Percentiles rank a stretch among this genome's conserved stretches.
phyloP scores from a whole-genome alignment of 768 basidiomycete genomes.

The Russula vinacea region DNA sequence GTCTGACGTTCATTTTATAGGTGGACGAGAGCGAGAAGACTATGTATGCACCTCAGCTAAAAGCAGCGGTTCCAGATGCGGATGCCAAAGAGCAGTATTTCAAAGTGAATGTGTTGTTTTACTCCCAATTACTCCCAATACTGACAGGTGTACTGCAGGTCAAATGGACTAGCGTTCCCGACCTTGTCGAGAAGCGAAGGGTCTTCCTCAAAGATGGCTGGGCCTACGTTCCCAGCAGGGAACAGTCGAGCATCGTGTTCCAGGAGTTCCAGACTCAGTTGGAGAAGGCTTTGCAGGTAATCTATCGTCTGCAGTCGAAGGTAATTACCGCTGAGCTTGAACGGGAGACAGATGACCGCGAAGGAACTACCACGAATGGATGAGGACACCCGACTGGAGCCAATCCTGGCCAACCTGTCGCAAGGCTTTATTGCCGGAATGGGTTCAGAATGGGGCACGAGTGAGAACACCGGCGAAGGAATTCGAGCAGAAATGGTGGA shows the following conservation, averaged over 20 bases:
- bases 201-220: slow-evolving; percentile 77
- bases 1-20: slow-evolving; percentile 36
- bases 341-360: slow-evolving; percentile 62
- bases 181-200: slow-evolving; percentile 77
- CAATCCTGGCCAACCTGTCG: slow-evolving; percentile 87
- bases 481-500: slow-evolving; percentile 96
- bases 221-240: slow-evolving; percentile 81
- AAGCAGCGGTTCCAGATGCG: slow-evolving; percentile 41
- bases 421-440: slow-evolving; percentile 92
- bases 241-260: slow-evolving; percentile 81
- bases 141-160: slow-evolving; percentile 50
- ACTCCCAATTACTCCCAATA: slow-evolving; percentile 8
- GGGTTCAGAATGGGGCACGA: slow-evolving; percentile 71
- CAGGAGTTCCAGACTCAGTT: slow-evolving; percentile 79
- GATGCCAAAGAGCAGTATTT: slow-evolving; percentile 56
- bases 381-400: slow-evolving; percentile 87
- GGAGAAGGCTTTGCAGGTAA: slow-evolving; percentile 72
- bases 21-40: slow-evolving; percentile 58
- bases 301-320: not conserved
- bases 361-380: slow-evolving; percentile 86
- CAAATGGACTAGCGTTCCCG: slow-evolving; percentile 93
- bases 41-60: slow-evolving; percentile 47
- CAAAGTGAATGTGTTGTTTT: slow-evolving; percentile 53
- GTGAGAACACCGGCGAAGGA: slow-evolving; percentile 53
- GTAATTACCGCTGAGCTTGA: not conserved